Evolutionary conservation across 2,329 filamentous ascomycete genomes (phyloP).

Genomic region (Fusarium chuoi): DNA sequence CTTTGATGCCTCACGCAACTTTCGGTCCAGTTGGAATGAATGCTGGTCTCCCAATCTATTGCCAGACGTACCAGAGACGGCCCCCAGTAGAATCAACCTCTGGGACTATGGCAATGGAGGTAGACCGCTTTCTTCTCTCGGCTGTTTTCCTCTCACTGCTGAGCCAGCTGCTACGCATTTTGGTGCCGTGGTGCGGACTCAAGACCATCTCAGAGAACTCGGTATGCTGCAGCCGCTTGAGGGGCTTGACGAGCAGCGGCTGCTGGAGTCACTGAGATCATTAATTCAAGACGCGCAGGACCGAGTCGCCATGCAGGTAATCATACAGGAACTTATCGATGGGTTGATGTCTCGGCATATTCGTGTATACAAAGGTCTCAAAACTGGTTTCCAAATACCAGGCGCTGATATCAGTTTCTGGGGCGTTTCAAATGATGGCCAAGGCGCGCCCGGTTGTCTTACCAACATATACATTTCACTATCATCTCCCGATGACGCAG

Average conservation of each 20-base stretch:
- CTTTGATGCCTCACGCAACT: not conserved
- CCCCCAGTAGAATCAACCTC: conserved; percentile 2
- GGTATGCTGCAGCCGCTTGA: conserved; percentile 29
- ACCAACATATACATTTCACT: not conserved
- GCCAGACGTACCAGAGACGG: no score
- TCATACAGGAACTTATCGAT: not conserved
- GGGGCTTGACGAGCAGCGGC: conserved; percentile 16
- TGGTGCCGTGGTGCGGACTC: conserved; percentile 24
- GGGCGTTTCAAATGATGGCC: not conserved
- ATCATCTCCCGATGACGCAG: not conserved
- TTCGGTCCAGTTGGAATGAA: no score
- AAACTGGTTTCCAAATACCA: not conserved
- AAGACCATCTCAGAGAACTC: conserved; percentile 14
- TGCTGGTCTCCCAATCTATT: no score
- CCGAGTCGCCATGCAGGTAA: no score
- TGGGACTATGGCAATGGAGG: conserved; percentile 22
- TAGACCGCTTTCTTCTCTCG: conserved; percentile 5
- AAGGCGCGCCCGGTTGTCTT: not conserved
- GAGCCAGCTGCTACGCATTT: conserved; percentile 24
- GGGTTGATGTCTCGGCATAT: not conserved
- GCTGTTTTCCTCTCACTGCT: conserved; percentile 22
- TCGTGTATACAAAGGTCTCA: not conserved
- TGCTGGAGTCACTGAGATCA: conserved; percentile 8
- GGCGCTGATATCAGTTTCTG: not conserved
- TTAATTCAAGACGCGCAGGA: not conserved